A percentile compares a stretch with the other conserved stretches of the same genome.
Conservation (phyloP, 441 rosid genomes). For the Arabidopsis hybrid region DNA sequence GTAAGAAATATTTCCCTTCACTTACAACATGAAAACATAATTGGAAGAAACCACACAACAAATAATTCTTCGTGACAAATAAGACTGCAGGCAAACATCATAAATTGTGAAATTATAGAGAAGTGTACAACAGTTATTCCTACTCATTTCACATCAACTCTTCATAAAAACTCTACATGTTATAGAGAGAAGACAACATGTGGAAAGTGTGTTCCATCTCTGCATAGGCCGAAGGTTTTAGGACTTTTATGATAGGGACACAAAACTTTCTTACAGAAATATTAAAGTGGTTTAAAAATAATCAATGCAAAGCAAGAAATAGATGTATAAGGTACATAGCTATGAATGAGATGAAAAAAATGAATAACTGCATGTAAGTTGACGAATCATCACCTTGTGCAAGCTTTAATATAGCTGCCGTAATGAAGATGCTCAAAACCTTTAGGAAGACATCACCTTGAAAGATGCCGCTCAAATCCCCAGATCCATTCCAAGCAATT, state of each 20-base stretch:
- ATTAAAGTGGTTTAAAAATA: neutral
- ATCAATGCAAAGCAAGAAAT: neutral
- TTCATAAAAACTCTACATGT: neutral
- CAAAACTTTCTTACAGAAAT: neutral
- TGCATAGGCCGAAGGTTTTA: neutral
- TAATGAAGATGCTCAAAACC: slow-evolving; percentile 78
- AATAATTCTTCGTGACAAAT: neutral
- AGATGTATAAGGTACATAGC: neutral
- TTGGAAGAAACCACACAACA: neutral
- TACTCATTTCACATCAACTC: slow-evolving; percentile 2
- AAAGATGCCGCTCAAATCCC: slow-evolving; percentile 54
- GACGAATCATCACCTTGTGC: slow-evolving; percentile 57
- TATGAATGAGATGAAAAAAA: slow-evolving; percentile 13
- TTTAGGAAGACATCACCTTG: slow-evolving; percentile 61
- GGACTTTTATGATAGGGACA: neutral
- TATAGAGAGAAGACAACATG: neutral
- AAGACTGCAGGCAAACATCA: neutral
- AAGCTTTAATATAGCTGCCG: slow-evolving; percentile 76
- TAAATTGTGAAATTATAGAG: neutral
- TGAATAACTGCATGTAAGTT: slow-evolving; percentile 8
- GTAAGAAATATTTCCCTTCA: neutral
- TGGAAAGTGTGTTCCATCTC: neutral
- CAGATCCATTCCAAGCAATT: slow-evolving; percentile 79
- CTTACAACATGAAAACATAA: slow-evolving; percentile 8
- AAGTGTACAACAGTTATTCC: neutral